These are phyloP conservation scores for Penicillium alfredii DNA, from an alignment of 495 filamentous ascomycete genomes.

Conservation along the genomic window DNA sequence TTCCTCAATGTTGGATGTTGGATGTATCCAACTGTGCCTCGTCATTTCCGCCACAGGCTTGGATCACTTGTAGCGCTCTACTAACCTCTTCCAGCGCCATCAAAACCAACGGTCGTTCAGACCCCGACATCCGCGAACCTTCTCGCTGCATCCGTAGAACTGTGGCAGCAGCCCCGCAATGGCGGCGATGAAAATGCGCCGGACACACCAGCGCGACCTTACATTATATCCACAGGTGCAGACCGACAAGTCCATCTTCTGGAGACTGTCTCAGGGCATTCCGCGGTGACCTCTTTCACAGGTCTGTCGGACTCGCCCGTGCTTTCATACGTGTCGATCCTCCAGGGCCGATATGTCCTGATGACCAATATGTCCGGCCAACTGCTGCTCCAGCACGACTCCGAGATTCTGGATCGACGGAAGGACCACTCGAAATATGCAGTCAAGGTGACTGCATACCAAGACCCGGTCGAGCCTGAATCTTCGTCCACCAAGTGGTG, in stretches of 20 bases:
- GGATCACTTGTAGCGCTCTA: no score
- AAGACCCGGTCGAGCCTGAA: constrained; percentile 13
- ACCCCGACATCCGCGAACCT: constrained; percentile 49
- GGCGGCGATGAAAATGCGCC: constrained; percentile 6
- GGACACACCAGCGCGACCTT: constrained; percentile 6
- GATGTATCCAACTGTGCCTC: no score
- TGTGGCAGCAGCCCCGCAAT: constrained; percentile 23
- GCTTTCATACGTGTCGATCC: constrained; percentile 40
- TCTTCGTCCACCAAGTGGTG: constrained; percentile 22
- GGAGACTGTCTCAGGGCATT: constrained; percentile 21
- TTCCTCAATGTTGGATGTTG: neutral
- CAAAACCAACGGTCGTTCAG: constrained; percentile 32
- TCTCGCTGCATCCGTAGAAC: constrained; percentile 45
- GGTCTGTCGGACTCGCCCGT: constrained; percentile 56
- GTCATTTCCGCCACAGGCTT: no score
- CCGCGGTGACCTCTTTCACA: constrained; percentile 22
- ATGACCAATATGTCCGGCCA: constrained; percentile 61
- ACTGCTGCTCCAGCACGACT: constrained; percentile 40
- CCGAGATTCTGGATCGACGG: constrained; percentile 37
- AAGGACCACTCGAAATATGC: constrained; percentile 60
- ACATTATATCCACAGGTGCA: constrained; percentile 47
- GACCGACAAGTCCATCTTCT: constrained; percentile 48
- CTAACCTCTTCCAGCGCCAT: constrained; percentile 38
- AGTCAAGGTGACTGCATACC: constrained; percentile 46
- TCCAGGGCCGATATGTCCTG: constrained; percentile 33